These are phyloP conservation scores for Mycena sp. DNA, from an alignment of 1,284 basidiomycete species.

Conservation along the genomic window DNA sequence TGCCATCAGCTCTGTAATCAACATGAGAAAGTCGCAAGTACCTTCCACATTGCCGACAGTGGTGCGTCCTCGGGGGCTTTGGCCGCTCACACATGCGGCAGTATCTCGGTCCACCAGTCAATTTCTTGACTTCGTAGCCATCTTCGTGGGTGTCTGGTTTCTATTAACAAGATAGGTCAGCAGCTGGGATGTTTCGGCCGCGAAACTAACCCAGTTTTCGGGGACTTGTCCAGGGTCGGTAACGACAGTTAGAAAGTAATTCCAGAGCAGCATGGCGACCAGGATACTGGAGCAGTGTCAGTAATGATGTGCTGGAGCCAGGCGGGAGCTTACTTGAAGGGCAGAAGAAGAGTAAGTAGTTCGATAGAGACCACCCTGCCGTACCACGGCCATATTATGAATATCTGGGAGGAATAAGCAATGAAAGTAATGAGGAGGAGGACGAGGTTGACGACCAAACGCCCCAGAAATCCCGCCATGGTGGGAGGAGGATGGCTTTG, in stretches of 20 bases:
- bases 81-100: slow-evolving; percentile 82
- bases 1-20: no score
- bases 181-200: slow-evolving; percentile 11
- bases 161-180: slow-evolving; percentile 49
- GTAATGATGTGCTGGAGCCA: slow-evolving; percentile 6
- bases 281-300: slow-evolving; percentile 60
- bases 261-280: slow-evolving; percentile 84
- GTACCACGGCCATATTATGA: slow-evolving; percentile 94
- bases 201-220: slow-evolving; percentile 72
- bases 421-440: slow-evolving; percentile 88
- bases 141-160: slow-evolving; percentile 77
- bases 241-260: slow-evolving; percentile 83
- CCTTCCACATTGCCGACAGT: slow-evolving; percentile 88
- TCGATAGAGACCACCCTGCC: slow-evolving; percentile 75
- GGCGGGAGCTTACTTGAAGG: slow-evolving; percentile 84
- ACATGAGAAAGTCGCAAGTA: slow-evolving; percentile 43
- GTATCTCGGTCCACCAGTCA: slow-evolving; percentile 81
- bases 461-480: slow-evolving; percentile 58
- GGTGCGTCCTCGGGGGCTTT: slow-evolving; percentile 86
- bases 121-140: slow-evolving; percentile 88
- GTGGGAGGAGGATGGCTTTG: neutral
- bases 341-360: slow-evolving; percentile 76
- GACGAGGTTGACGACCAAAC: slow-evolving; percentile 76
- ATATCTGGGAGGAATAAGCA: slow-evolving; percentile 88
- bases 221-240: slow-evolving; percentile 91